Evolutionary conservation across 495 filamentous ascomycete genomes (phyloP).

Genomic region (Cudoniella acicularis): DNA sequence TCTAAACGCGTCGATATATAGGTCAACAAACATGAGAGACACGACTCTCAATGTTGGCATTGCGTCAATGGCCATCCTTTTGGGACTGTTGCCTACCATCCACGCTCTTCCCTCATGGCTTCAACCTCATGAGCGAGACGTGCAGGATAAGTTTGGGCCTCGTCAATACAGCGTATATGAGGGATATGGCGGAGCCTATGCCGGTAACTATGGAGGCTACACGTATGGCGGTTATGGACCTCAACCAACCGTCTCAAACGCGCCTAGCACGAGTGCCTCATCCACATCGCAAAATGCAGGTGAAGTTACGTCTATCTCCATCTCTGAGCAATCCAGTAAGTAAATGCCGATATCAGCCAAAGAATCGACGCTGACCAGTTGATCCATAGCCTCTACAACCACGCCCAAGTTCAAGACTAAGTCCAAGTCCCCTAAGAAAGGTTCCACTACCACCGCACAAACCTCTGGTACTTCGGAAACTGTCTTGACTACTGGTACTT

Average conservation of each 20-base stretch:
- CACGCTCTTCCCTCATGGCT: slow-evolving; percentile 27
- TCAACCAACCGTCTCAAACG: slow-evolving; percentile 21
- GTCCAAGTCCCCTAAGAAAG: too few relatives aligned
- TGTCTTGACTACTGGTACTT: too few relatives aligned
- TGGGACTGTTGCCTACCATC: slow-evolving; percentile 27
- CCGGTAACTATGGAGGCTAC: slow-evolving; percentile 40
- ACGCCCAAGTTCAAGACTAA: background rate
- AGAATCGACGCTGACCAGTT: too few relatives aligned
- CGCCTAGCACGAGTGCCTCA: background rate
- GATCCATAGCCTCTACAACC: background rate
- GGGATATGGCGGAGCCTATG: slow-evolving; percentile 24
- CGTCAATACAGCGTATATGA: slow-evolving; percentile 29
- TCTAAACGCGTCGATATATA: slow-evolving; percentile 7
- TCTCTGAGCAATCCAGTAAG: background rate
- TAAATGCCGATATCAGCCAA: too few relatives aligned
- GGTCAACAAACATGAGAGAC: slow-evolving; percentile 38
- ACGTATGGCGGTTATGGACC: slow-evolving; percentile 33
- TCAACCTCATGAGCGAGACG: slow-evolving; percentile 25
- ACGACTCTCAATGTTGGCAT: slow-evolving; percentile 31
- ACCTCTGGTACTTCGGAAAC: too few relatives aligned
- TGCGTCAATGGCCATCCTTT: slow-evolving; percentile 31
- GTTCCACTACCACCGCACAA: too few relatives aligned
- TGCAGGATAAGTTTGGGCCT: slow-evolving; percentile 7
- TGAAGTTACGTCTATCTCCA: slow-evolving; percentile 4
- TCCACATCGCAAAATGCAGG: slow-evolving; percentile 6